Evolutionary conservation across 805 yeast genomes (phyloP).

Genomic region (Candida succiphila): DNA sequence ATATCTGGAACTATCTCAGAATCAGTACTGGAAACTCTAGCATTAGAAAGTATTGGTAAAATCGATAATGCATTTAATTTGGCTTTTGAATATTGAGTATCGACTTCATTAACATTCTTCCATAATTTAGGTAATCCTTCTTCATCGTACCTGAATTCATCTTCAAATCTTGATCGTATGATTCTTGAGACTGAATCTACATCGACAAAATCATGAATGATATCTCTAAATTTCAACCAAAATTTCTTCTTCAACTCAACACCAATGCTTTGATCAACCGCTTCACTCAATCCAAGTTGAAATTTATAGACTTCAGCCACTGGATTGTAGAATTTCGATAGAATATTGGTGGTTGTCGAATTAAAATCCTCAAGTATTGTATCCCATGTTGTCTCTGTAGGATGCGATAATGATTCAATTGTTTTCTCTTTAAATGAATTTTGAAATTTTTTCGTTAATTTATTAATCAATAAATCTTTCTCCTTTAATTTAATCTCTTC

Average conservation of each 20-base stretch:
- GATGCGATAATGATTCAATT: conserved; percentile 35
- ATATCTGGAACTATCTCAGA: conserved; percentile 51
- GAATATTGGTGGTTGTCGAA: conserved; percentile 16
- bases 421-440: conserved; percentile 41
- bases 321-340: conserved; percentile 19
- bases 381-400: conserved; percentile 54
- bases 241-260: conserved; percentile 39
- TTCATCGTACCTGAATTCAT: conserved; percentile 70
- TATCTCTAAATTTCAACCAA: conserved; percentile 56
- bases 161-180: conserved; percentile 75
- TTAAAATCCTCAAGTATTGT: conserved; percentile 35
- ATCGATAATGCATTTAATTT: conserved; percentile 44
- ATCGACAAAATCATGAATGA: conserved; percentile 50
- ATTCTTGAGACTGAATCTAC: conserved; percentile 58
- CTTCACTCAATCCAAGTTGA: conserved; percentile 46
- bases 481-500: conserved; percentile 29
- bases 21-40: conserved; percentile 38
- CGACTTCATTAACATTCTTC: conserved; percentile 67
- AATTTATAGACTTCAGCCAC: conserved; percentile 39
- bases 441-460: conserved; percentile 36
- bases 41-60: conserved; percentile 50
- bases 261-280: conserved; percentile 30
- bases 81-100: conserved; percentile 50
- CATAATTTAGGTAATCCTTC: conserved; percentile 77
- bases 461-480: conserved; percentile 29